A percentile compares a stretch with the other conserved stretches of the same genome.
Conservation (phyloP, 306 rosid genomes). For the Dalbergia cultrata region DNA sequence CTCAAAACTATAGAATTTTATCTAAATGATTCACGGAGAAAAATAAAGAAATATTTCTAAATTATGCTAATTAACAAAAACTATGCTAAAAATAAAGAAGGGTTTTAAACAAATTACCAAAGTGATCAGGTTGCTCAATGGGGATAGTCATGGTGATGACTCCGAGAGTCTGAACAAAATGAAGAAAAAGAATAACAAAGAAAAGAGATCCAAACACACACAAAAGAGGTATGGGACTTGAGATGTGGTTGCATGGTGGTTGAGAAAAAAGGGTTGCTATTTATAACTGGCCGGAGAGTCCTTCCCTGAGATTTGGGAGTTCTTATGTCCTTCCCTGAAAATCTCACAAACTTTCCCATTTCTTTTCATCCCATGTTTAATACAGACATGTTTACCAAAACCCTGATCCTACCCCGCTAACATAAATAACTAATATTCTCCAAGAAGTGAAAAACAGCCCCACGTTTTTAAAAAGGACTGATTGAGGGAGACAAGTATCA, state of each 20-base stretch:
- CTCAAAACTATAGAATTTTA: background rate
- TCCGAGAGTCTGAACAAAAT: background rate
- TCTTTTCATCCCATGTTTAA: background rate
- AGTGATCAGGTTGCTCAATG: constrained; percentile 55
- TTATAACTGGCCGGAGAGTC: constrained; percentile 88
- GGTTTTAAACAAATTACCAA: constrained; percentile 55
- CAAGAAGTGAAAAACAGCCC: background rate
- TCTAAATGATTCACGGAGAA: background rate
- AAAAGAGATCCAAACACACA: background rate
- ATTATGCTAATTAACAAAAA: background rate
- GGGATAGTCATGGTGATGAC: constrained; percentile 71
- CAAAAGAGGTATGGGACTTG: background rate
- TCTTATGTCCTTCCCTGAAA: constrained; percentile 78
- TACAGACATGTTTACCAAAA: constrained; percentile 24
- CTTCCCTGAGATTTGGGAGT: constrained; percentile 83
- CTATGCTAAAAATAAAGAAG: background rate
- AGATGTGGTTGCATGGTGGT: constrained; percentile 30
- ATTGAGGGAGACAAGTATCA: background rate
- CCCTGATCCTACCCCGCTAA: background rate
- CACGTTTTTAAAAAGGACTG: background rate
- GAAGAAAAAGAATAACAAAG: constrained; percentile 2
- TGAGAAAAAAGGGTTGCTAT: constrained; percentile 40
- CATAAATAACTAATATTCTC: constrained; percentile 10
- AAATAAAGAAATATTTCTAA: background rate
- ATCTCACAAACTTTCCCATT: constrained; percentile 44